These are phyloP conservation scores for Talaromyces sp. DNA, from an alignment of 2,329 filamentous ascomycete species.

Conservation along the genomic window DNA sequence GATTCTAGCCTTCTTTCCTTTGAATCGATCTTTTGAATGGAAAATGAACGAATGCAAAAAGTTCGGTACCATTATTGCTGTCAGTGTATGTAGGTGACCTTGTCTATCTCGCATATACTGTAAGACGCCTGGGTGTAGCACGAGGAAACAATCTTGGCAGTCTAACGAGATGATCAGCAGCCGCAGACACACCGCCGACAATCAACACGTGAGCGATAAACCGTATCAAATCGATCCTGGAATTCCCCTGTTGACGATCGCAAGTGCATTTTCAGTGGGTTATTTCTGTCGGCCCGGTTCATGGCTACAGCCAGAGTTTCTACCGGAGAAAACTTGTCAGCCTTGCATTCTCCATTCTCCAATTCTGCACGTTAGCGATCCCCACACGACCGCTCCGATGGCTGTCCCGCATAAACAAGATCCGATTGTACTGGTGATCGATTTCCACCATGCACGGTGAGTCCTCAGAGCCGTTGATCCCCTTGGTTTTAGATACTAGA, in stretches of 20 bases:
- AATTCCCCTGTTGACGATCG: constrained; percentile 18
- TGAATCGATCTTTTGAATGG: too few relatives aligned
- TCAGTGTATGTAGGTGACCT: too few relatives aligned
- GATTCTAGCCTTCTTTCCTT: too few relatives aligned
- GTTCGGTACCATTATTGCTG: too few relatives aligned
- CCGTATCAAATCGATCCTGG: constrained; percentile 14
- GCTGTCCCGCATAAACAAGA: constrained; percentile 52
- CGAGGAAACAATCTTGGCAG: too few relatives aligned
- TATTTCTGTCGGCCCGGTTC: not conserved
- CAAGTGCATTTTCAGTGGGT: not conserved
- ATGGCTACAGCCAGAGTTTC: constrained; percentile 10
- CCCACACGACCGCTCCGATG: constrained; percentile 27
- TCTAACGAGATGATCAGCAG: not conserved
- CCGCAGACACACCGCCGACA: constrained; percentile 23
- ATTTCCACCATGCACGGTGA: constrained; percentile 75
- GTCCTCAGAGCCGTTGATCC: constrained; percentile 13
- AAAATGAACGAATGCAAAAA: too few relatives aligned
- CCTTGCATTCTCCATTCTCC: constrained; percentile 1
- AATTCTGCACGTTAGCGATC: not conserved
- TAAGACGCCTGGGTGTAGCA: too few relatives aligned
- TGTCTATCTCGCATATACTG: too few relatives aligned
- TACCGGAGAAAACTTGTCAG: constrained; percentile 2
- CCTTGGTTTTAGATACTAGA: not conserved
- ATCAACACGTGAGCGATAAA: constrained; percentile 30
- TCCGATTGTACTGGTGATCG: constrained; percentile 77